Evolutionary conservation across 495 filamentous ascomycete species (phyloP), one percentile per base, ranked within the genome.

Genomic region (Penicillium simplicissimum): DNA sequence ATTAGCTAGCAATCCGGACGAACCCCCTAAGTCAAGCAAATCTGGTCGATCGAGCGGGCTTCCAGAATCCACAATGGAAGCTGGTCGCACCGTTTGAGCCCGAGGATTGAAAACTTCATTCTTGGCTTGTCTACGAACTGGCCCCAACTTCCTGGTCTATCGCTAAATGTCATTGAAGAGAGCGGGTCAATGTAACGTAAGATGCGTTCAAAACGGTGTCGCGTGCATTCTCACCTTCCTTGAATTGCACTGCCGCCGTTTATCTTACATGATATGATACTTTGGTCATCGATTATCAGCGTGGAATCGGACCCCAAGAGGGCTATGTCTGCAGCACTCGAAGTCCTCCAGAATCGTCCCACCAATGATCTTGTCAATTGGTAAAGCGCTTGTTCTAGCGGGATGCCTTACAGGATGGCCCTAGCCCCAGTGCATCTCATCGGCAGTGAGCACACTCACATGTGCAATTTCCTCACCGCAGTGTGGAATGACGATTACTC

Each of bases 61-160:
- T 60, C 51, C 51, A 55, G 51, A 60, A 60, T 36, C 51, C 58
- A 60, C 58, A 14, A 37, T 34, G n/a, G 49, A 60, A 60, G n/a
- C 51, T 52, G 58, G 28, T 31, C 28, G 28, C 28, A 25, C 28
- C 34, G 5, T 31, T 34, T 8, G 3, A n/a, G n/a, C n/a, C n/a
- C n/a, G n/a, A 8, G n/a, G 28, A 25, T 10, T 31, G 1, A 10
- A 49, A 9, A 49, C 23, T 28, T 31, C 10, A 25, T 23, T 31
- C 45, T 49, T 49, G 15, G 23, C 11, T 28, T 42, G 53, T 55
- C 53, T 42, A n/a, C 10, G 4, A 11, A 25, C 5, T 10, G 21
- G 11, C 6, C 36, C 35, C 35, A 36, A n/a, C n/a, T 3, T 25
- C 23, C 23, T 25, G 23, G 23, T 25, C 23, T 25, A 25, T 25